Conservation (phyloP, 1,139 yeast species). For the Blastobotrys capitulatus region DNA sequence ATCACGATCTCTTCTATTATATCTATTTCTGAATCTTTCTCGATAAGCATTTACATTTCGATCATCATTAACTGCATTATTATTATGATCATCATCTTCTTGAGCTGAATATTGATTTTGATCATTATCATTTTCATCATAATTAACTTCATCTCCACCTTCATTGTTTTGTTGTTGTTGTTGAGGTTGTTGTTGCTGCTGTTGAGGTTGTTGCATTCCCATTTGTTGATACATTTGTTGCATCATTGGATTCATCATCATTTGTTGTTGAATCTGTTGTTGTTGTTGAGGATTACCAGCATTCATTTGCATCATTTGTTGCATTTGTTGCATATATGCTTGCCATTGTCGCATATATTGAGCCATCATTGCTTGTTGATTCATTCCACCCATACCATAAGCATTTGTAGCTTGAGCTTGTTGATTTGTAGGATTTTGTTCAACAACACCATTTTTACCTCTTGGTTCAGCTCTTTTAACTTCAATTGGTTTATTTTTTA, state of each 20-base stretch:
- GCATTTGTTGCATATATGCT: constrained; percentile 47
- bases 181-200: too few relatives aligned
- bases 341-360: constrained; percentile 87
- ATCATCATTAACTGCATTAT: constrained; percentile 13
- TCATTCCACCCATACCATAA: constrained; percentile 44
- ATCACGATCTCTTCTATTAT: constrained; percentile 23
- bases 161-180: too few relatives aligned
- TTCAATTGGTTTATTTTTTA: constrained; percentile 89
- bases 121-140: constrained; percentile 10
- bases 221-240: constrained; percentile 19
- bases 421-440: constrained; percentile 30
- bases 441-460: constrained; percentile 19
- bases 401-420: constrained; percentile 17
- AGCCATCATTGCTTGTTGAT: constrained; percentile 82
- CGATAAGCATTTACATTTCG: constrained; percentile 23
- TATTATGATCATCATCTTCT: constrained; percentile 9
- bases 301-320: constrained; percentile 31
- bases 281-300: constrained; percentile 15
- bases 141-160: constrained; percentile 11
- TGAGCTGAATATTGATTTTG: constrained; percentile 16
- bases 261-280: constrained; percentile 13
- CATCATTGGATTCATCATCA: constrained; percentile 18
- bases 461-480: constrained; percentile 98
- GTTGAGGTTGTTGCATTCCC: constrained; percentile 13
- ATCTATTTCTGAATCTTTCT: constrained; percentile 22